Evolutionary conservation across 2,329 filamentous ascomycete genomes (phyloP).

Genomic region (Fusarium udum): DNA sequence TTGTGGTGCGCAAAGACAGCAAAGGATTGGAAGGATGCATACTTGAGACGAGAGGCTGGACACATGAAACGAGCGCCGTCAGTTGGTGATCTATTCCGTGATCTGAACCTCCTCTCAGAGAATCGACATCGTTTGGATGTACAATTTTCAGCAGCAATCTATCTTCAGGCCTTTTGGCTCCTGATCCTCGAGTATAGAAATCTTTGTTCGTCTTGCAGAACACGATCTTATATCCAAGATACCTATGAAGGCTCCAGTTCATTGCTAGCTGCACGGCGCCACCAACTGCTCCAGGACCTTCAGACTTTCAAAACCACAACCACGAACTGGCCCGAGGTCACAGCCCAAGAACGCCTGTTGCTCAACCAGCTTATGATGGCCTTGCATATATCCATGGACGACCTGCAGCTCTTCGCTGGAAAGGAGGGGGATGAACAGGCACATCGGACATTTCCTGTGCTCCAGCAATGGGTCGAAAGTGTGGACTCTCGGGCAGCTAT

Average conservation of each 20-base stretch:
- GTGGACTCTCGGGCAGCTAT: conserved; percentile 66
- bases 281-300: conserved; percentile 70
- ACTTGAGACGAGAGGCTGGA: conserved; percentile 54
- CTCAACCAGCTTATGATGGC: conserved; percentile 69
- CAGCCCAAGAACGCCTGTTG: conserved; percentile 58
- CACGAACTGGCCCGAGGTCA: conserved; percentile 54
- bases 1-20: conserved; percentile 74
- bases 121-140: conserved; percentile 64
- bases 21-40: conserved; percentile 70
- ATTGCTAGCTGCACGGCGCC: conserved; percentile 64
- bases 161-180: conserved; percentile 72
- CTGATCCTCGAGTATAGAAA: conserved; percentile 74
- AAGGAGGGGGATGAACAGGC: conserved; percentile 75
- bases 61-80: conserved; percentile 58
- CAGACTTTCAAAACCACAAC: conserved; percentile 57
- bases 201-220: conserved; percentile 60
- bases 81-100: conserved; percentile 65
- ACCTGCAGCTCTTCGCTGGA: conserved; percentile 73
- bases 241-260: conserved; percentile 53
- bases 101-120: conserved; percentile 61
- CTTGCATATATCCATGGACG: conserved; percentile 70
- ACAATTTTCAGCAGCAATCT: conserved; percentile 66
- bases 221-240: conserved; percentile 58
- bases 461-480: conserved; percentile 68
- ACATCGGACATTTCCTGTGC: conserved; percentile 63